Conservation (phyloP, 1,284 basidiomycete genomes). For the Marasmius fiardii region DNA sequence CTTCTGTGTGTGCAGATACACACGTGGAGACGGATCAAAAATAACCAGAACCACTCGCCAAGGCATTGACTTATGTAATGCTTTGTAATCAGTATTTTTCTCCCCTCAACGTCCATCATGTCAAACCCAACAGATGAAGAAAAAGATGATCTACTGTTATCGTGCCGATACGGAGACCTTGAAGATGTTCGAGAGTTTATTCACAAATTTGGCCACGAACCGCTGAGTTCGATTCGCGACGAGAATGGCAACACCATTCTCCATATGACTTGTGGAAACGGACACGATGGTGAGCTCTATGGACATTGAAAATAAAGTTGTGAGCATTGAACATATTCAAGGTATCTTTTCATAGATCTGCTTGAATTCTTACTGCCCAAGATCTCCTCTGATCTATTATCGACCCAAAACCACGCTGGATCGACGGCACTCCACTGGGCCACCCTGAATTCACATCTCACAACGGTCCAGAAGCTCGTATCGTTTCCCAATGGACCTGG, state of each 20-base stretch:
- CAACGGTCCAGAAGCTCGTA: slow-evolving; percentile 65
- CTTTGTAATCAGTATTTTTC: too few species aligned
- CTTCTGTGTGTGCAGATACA: too few species aligned
- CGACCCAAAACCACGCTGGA: slow-evolving; percentile 60
- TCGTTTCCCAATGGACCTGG: slow-evolving; percentile 55
- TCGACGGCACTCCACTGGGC: slow-evolving; percentile 91
- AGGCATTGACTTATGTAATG: too few species aligned
- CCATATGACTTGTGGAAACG: slow-evolving; percentile 86
- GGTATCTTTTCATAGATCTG: slow-evolving; percentile 57
- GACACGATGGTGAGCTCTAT: slow-evolving; percentile 68
- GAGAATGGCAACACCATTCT: slow-evolving; percentile 75
- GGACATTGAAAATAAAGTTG: background rate
- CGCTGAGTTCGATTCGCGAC: slow-evolving; percentile 59
- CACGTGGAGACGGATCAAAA: too few species aligned
- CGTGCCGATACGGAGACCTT: slow-evolving; percentile 83
- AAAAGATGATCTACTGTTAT: slow-evolving; percentile 73
- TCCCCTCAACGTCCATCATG: slow-evolving; percentile 18
- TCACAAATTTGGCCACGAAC: slow-evolving; percentile 50
- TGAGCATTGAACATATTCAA: slow-evolving; percentile 34
- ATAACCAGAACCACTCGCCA: too few species aligned
- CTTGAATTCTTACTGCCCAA: slow-evolving; percentile 68
- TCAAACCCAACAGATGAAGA: slow-evolving; percentile 53
- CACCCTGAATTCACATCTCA: slow-evolving; percentile 75
- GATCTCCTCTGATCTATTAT: slow-evolving; percentile 54
- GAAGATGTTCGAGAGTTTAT: slow-evolving; percentile 72